A percentile compares a stretch with the other conserved stretches of the same genome.
phyloP scores from a whole-genome alignment of 2,329 filamentous ascomycete genomes.

The Cyphellophora europaea region DNA sequence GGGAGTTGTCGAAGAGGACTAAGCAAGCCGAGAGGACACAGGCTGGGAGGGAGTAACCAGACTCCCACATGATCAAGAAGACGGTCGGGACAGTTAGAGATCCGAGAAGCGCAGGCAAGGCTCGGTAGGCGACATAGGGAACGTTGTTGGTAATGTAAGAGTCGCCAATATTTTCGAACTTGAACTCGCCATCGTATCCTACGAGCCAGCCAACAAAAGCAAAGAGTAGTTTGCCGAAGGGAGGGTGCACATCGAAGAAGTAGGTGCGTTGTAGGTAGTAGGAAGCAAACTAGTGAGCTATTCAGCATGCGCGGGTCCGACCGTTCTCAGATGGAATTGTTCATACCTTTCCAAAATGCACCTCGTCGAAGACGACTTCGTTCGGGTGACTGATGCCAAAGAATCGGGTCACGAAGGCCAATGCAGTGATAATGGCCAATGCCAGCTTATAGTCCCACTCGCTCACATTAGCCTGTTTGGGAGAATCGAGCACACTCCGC shows the following conservation, averaged over 20 bases:
- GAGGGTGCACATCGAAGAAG: constrained; percentile 99
- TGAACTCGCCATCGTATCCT: constrained; percentile 91
- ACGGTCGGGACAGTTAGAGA: constrained; percentile 87
- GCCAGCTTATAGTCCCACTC: constrained; percentile 80
- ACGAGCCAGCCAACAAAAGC: constrained; percentile 96
- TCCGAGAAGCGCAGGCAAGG: constrained; percentile 83
- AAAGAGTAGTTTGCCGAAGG: constrained; percentile 95
- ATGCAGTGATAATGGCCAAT: constrained; percentile 63
- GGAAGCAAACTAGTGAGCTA: constrained; percentile 37
- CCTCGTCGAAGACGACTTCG: constrained; percentile 97
- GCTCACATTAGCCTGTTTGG: constrained; percentile 32
- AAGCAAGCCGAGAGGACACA: constrained; percentile 78
- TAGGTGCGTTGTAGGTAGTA: constrained; percentile 93
- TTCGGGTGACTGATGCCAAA: constrained; percentile 93
- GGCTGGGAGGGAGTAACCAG: constrained; percentile 89
- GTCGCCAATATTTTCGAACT: constrained; percentile 98
- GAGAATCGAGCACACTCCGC: constrained; percentile 5
- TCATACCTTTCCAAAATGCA: constrained; percentile 95
- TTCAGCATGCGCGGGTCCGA: background rate
- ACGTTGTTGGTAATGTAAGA: constrained; percentile 97
- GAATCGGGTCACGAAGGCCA: constrained; percentile 88
- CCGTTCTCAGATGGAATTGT: background rate
- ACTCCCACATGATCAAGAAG: constrained; percentile 99
- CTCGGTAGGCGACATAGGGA: constrained; percentile 90
- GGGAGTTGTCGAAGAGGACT: constrained; percentile 91